These are phyloP conservation scores for Pisolithus albus DNA, from an alignment of 768 basidiomycete species.

Conservation along the genomic window DNA sequence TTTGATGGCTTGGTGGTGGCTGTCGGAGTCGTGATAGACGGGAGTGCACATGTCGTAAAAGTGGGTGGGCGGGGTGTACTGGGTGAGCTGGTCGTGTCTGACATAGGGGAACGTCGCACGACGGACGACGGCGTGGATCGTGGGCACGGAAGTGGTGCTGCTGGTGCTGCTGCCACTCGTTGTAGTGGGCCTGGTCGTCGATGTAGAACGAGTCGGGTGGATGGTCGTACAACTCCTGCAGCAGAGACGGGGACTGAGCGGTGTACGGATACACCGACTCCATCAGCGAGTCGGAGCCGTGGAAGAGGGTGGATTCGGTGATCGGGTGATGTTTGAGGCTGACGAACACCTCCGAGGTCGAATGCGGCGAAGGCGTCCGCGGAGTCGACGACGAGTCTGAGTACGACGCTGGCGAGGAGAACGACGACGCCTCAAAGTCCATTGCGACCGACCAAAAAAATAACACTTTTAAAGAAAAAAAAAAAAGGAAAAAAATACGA, in stretches of 20 bases:
- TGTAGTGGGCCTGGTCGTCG: constrained; percentile 29
- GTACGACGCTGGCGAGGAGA: constrained; percentile 26
- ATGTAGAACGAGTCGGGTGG: constrained; percentile 27
- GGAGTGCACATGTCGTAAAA: constrained; percentile 28
- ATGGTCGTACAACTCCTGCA: constrained; percentile 67
- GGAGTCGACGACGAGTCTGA: constrained; percentile 63
- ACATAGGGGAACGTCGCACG: constrained; percentile 75
- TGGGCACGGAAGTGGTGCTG: constrained; percentile 27
- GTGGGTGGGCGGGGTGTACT: constrained; percentile 33
- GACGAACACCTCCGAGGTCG: constrained; percentile 13
- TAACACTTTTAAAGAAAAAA: neutral
- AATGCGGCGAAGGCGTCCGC: constrained; percentile 64
- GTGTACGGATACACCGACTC: constrained; percentile 22
- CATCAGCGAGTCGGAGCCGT: constrained; percentile 33
- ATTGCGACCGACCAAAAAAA: constrained; percentile 14
- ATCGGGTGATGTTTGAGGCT: constrained; percentile 35
- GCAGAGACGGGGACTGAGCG: constrained; percentile 36
- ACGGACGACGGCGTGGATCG: constrained; percentile 45
- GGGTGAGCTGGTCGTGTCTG: constrained; percentile 57
- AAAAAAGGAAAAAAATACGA: constrained; percentile 11
- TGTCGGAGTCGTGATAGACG: constrained; percentile 32
- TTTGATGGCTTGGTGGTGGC: constrained; percentile 44
- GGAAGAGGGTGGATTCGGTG: constrained; percentile 45
- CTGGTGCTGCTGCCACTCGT: constrained; percentile 31
- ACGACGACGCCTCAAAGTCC: constrained; percentile 59